A percentile compares a stretch with the other conserved stretches of the same genome.
These are phyloP conservation scores for Alloascoidea hylecoeti DNA, from an alignment of 805 yeast species.

Conservation along the genomic window DNA sequence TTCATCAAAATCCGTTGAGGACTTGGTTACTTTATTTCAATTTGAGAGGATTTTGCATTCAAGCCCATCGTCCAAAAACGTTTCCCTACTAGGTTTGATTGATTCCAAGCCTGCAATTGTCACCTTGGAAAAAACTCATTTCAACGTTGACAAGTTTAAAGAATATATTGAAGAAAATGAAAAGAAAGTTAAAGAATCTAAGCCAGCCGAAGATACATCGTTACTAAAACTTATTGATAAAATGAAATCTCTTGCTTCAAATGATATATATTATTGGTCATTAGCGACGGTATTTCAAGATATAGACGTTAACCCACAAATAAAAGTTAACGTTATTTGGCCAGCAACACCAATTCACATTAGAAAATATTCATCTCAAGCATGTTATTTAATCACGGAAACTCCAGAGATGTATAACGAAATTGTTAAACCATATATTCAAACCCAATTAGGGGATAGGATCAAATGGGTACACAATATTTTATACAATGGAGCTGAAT, in stretches of 20 bases:
- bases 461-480: conserved; percentile 87
- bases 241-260: conserved; percentile 32
- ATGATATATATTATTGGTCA: conserved; percentile 85
- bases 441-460: conserved; percentile 61
- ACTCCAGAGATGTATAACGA: conserved; percentile 62
- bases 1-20: background rate
- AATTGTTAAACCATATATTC: conserved; percentile 63
- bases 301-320: conserved; percentile 31
- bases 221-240: conserved; percentile 10
- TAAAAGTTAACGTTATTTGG: conserved; percentile 63
- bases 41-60: background rate
- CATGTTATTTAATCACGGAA: conserved; percentile 51
- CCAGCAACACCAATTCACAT: conserved; percentile 89
- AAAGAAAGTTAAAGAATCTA: conserved; percentile 2
- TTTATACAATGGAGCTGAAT: conserved; percentile 66
- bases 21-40: background rate
- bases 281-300: conserved; percentile 33
- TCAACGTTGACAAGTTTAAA: conserved; percentile 12
- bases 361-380: conserved; percentile 52
- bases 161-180: conserved; percentile 8
- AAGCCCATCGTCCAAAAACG: conserved; percentile 48
- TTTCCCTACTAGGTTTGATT: conserved; percentile 59
- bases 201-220: no score
- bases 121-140: conserved; percentile 61
- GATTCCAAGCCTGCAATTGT: conserved; percentile 49